A percentile compares a stretch with the other conserved stretches of the same genome.
These are phyloP conservation scores for Scolecobasidium constrictum DNA, from an alignment of 2,329 filamentous ascomycete species.

Conservation along the genomic window DNA sequence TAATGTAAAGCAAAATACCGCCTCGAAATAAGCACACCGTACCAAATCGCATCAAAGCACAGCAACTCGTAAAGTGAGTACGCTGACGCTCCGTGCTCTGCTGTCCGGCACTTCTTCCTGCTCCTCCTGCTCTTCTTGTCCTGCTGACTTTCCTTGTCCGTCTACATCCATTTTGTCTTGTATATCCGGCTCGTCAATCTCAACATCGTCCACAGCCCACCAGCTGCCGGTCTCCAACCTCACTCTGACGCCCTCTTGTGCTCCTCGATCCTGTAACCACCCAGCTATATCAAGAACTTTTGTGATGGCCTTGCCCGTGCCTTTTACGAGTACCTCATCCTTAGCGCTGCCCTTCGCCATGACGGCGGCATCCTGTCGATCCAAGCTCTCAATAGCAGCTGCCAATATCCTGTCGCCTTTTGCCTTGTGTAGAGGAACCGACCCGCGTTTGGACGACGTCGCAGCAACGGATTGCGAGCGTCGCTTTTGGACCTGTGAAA, in stretches of 20 bases:
- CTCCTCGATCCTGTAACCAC: constrained; percentile 6
- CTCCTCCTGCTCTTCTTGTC: constrained; percentile 2
- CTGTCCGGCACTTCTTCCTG: constrained; percentile 9
- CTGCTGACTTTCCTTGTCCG: not conserved
- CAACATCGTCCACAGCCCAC: constrained; percentile 9
- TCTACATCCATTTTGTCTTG: not conserved
- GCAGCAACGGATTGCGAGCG: constrained; percentile 4
- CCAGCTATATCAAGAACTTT: constrained; percentile 9
- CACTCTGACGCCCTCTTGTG: constrained; percentile 4
- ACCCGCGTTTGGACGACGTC: not conserved
- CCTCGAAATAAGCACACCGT: not conserved
- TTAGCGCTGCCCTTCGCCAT: not conserved
- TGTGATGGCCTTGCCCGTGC: constrained; percentile 6
- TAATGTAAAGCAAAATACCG: not conserved
- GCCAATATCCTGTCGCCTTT: constrained; percentile 9
- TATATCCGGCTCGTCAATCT: not conserved
- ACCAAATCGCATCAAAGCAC: constrained; percentile 7
- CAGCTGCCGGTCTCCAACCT: constrained; percentile 6
- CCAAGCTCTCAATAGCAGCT: constrained; percentile 3
- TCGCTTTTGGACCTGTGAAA: constrained; percentile 7
- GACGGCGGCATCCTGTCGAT: not conserved
- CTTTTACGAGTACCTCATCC: constrained; percentile 9
- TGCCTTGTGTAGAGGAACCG: constrained; percentile 1
- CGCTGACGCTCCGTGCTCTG: constrained; percentile 6
- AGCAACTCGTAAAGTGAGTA: constrained; percentile 7